phyloP scores from a whole-genome alignment of 305 asterid species.

The Fraxinus ornus region DNA sequence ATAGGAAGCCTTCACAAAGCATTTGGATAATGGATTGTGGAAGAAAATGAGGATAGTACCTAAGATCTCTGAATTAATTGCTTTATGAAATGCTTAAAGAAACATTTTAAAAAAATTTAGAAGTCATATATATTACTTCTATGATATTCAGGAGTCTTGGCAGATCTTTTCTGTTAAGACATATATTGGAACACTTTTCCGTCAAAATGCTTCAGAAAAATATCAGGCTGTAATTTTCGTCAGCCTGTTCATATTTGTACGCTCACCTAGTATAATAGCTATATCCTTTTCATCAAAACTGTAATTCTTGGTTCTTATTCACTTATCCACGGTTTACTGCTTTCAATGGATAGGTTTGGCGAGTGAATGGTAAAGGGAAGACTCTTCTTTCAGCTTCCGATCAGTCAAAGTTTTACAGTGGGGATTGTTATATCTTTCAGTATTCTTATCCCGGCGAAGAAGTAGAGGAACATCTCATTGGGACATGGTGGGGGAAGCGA shows the following conservation, averaged over 20 bases:
- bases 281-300: slow-evolving; percentile 1
- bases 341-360: slow-evolving; percentile 75
- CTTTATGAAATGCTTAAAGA: slow-evolving; percentile 12
- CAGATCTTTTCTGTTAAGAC: slow-evolving; percentile 3
- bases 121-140: neutral
- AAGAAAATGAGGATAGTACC: neutral
- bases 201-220: neutral
- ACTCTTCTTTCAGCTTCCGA: slow-evolving; percentile 66
- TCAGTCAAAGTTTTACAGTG: slow-evolving; percentile 86
- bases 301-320: slow-evolving; percentile 13
- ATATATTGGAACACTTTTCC: neutral
- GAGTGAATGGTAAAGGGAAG: slow-evolving; percentile 68
- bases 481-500: slow-evolving; percentile 97
- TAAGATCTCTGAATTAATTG: neutral
- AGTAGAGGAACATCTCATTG: slow-evolving; percentile 81
- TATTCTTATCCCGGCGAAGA: slow-evolving; percentile 89
- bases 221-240: neutral
- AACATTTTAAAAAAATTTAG: neutral
- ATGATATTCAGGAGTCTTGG: neutral
- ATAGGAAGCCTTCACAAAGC: slow-evolving; percentile 2
- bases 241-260: slow-evolving; percentile 5
- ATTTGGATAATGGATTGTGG: slow-evolving; percentile 1
- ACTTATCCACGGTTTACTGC: slow-evolving; percentile 24
- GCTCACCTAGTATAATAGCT: slow-evolving; percentile 8
- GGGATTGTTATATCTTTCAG: slow-evolving; percentile 91